A percentile compares a stretch with the other conserved stretches of the same genome.
These are phyloP conservation scores for Pezizomycotina sp. DNA, from an alignment of 2,329 filamentous ascomycete genomes.

Conservation along the genomic window DNA sequence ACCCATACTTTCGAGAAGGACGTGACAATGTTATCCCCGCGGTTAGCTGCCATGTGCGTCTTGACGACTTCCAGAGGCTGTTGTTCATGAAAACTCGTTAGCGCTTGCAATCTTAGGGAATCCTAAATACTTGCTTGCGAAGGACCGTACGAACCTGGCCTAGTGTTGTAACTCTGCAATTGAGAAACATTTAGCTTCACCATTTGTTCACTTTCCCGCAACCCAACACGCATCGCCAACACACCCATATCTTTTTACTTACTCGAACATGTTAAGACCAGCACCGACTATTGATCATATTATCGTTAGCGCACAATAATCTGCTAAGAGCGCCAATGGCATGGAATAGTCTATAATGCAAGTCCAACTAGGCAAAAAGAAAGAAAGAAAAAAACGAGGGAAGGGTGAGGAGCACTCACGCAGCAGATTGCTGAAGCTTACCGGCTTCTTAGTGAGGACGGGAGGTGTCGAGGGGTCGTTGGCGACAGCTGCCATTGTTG, in stretches of 20 bases:
- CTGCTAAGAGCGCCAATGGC: neutral
- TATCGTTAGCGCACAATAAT: conserved; percentile 7
- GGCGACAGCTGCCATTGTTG: no score
- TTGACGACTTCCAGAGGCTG: conserved; percentile 96
- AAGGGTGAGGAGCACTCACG: conserved; percentile 33
- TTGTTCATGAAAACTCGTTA: conserved; percentile 36
- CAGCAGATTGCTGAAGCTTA: conserved; percentile 99
- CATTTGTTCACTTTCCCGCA: neutral
- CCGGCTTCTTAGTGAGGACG: conserved; percentile 89
- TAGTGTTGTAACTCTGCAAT: conserved; percentile 45
- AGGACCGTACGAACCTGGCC: conserved; percentile 40
- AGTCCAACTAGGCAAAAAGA: no score
- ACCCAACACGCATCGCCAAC: neutral
- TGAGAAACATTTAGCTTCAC: conserved; percentile 3
- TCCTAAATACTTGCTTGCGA: conserved; percentile 2
- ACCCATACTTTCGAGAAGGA: conserved; percentile 80
- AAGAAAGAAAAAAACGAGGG: no score
- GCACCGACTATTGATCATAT: conserved; percentile 46
- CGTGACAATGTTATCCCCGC: conserved; percentile 66
- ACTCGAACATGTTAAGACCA: conserved; percentile 90
- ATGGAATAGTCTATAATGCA: conserved; percentile 1
- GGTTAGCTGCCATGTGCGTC: conserved; percentile 98
- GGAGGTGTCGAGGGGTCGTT: no score
- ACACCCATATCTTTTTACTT: conserved; percentile 30
- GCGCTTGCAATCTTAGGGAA: conserved; percentile 4